A percentile compares a stretch with the other conserved stretches of the same genome.
Conservation (phyloP, 371 early-diverging fungal species). For the Blakeslea trispora region DNA sequence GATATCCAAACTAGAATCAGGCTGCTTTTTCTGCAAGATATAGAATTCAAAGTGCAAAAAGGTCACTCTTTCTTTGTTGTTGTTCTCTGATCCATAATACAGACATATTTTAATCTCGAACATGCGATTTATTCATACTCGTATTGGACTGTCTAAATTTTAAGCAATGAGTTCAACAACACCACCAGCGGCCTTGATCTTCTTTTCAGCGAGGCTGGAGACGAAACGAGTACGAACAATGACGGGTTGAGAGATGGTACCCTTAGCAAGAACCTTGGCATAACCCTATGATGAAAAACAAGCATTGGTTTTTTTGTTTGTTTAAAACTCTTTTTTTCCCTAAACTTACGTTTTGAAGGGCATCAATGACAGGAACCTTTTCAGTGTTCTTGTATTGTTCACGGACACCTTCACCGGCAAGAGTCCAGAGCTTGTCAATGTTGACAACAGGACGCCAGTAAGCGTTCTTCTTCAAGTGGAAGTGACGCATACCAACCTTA, state of each 20-base stretch:
- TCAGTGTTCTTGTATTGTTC: conserved; percentile 86
- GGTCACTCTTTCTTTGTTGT: too few species aligned
- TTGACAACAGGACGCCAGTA: conserved; percentile 89
- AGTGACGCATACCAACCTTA: conserved; percentile 99
- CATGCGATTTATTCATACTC: neutral
- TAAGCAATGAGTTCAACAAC: conserved; percentile 42
- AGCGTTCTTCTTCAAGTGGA: conserved; percentile 95
- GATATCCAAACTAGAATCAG: too few species aligned
- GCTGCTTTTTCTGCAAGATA: too few species aligned
- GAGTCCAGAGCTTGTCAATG: conserved; percentile 92
- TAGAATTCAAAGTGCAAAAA: too few species aligned
- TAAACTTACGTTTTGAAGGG: conserved; percentile 67
- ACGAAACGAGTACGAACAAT: conserved; percentile 98
- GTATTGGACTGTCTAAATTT: neutral
- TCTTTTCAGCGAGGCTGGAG: conserved; percentile 94
- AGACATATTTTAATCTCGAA: neutral
- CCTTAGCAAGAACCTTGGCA: conserved; percentile 98
- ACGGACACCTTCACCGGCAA: conserved; percentile 91
- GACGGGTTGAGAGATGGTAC: conserved; percentile 92
- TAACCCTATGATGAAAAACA: conserved; percentile 64
- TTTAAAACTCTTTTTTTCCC: neutral
- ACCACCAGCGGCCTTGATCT: conserved; percentile 99
- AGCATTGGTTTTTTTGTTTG: neutral
- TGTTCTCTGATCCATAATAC: too few species aligned
- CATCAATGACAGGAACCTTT: conserved; percentile 92